Evolutionary conservation across 2,329 filamentous ascomycete species (phyloP).

Genomic region (Elsinoe necatrix): DNA sequence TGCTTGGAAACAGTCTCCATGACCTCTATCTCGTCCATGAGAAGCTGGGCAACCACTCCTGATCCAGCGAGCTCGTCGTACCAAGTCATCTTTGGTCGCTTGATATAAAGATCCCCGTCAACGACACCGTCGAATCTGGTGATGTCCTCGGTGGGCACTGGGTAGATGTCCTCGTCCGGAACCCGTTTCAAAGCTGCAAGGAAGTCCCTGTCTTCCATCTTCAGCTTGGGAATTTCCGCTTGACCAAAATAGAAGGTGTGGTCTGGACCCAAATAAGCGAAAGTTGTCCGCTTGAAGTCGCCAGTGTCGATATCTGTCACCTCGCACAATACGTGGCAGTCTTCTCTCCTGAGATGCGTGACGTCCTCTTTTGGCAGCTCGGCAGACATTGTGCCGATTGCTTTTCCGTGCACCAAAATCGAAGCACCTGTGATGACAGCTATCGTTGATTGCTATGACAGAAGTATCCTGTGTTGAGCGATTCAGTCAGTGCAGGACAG

Average conservation of each 20-base stretch:
- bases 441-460: too few species aligned
- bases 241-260: not conserved
- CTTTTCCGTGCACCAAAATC: too few species aligned
- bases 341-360: not conserved
- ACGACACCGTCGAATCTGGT: slow-evolving; percentile 19
- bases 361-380: too few species aligned
- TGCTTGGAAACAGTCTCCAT: slow-evolving; percentile 24
- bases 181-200: slow-evolving; percentile 22
- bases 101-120: slow-evolving; percentile 24
- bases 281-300: not conserved
- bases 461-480: too few species aligned
- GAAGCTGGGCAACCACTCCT: slow-evolving; percentile 26
- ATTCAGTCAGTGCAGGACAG: too few species aligned
- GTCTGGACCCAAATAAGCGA: not conserved
- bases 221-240: not conserved
- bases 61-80: slow-evolving; percentile 23
- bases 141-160: slow-evolving; percentile 20
- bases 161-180: slow-evolving; percentile 24
- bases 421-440: too few species aligned
- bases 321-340: not conserved
- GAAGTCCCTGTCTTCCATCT: slow-evolving; percentile 23
- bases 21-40: slow-evolving; percentile 24
- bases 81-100: slow-evolving; percentile 27
- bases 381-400: too few species aligned
- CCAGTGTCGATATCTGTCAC: not conserved